Conservation (phyloP, 495 filamentous ascomycete species). For the Aspergillus ostianus region DNA sequence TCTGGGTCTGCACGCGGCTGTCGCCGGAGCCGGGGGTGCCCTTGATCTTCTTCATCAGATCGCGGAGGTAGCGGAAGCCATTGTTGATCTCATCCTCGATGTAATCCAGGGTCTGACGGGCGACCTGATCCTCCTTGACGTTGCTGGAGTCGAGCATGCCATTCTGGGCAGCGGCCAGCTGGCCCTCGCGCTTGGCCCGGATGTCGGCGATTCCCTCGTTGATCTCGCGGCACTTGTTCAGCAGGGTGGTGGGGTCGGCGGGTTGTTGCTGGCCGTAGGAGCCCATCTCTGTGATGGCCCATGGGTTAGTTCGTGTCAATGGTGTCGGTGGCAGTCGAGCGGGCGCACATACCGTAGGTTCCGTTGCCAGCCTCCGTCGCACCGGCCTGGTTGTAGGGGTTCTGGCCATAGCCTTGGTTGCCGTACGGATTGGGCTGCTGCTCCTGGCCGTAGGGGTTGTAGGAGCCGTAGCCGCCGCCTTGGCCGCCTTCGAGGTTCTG, state of each 20-base stretch:
- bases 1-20: slow-evolving; percentile 69
- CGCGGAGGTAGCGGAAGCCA: slow-evolving; percentile 70
- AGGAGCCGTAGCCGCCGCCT: slow-evolving; percentile 58
- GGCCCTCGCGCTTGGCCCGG: slow-evolving; percentile 36
- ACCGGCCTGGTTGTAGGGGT: slow-evolving; percentile 43
- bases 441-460: slow-evolving; percentile 57
- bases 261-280: slow-evolving; percentile 45
- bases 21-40: slow-evolving; percentile 69
- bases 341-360: slow-evolving; percentile 38
- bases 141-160: slow-evolving; percentile 44
- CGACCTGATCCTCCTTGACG: slow-evolving; percentile 42
- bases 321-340: background rate
- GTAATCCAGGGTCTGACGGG: slow-evolving; percentile 52
- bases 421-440: slow-evolving; percentile 53
- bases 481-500: slow-evolving; percentile 32
- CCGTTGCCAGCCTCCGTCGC: slow-evolving; percentile 40
- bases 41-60: slow-evolving; percentile 76
- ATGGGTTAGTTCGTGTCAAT: background rate
- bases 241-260: slow-evolving; percentile 66
- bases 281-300: slow-evolving; percentile 56
- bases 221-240: slow-evolving; percentile 80
- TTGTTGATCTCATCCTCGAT: slow-evolving; percentile 80
- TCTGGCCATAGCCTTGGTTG: slow-evolving; percentile 45
- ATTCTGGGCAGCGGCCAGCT: slow-evolving; percentile 41
- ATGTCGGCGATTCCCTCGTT: slow-evolving; percentile 62